Percentiles rank a stretch among this genome's conserved stretches.
These are phyloP conservation scores for Cladosporium sphaerospermum DNA, from an alignment of 2,329 filamentous ascomycete genomes.

Conservation along the genomic window DNA sequence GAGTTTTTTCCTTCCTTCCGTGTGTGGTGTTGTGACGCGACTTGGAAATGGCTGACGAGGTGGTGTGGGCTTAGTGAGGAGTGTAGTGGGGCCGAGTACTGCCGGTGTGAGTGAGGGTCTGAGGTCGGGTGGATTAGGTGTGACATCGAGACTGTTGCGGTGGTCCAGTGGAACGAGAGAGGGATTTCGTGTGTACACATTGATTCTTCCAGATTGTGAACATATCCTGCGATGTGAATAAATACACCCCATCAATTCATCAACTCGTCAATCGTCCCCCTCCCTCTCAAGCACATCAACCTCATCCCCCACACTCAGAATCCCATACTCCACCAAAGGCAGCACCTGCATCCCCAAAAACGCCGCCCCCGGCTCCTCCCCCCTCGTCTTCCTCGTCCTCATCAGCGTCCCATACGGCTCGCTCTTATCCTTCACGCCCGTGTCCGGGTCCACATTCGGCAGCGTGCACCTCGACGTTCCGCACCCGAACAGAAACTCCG, in stretches of 20 bases:
- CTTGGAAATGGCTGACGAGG: background rate
- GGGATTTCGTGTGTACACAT: too few species aligned
- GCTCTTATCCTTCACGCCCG: conserved; percentile 38
- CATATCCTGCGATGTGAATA: too few species aligned
- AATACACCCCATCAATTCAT: too few species aligned
- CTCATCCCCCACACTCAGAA: conserved; percentile 26
- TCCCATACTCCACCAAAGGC: conserved; percentile 24
- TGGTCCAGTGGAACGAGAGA: too few species aligned
- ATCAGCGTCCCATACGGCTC: conserved; percentile 28
- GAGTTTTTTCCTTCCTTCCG: background rate
- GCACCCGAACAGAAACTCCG: conserved; percentile 51
- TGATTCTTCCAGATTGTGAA: too few species aligned
- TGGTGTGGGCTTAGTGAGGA: background rate
- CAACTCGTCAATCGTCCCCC: too few species aligned
- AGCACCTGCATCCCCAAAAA: conserved; percentile 30
- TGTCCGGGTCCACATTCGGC: conserved; percentile 62
- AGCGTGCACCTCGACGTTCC: conserved; percentile 65
- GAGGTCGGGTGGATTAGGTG: too few species aligned
- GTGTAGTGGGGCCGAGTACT: conserved; percentile 2
- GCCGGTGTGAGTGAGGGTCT: background rate
- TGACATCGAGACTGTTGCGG: too few species aligned
- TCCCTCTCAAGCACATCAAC: conserved; percentile 25
- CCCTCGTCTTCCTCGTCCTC: conserved; percentile 24
- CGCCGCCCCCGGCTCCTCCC: conserved; percentile 20
- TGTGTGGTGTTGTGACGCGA: too few species aligned